A percentile compares a stretch with the other conserved stretches of the same genome.
Evolutionary conservation across 2,329 filamentous ascomycete genomes (phyloP).

Genomic region (Trichoderma aggressivum): DNA sequence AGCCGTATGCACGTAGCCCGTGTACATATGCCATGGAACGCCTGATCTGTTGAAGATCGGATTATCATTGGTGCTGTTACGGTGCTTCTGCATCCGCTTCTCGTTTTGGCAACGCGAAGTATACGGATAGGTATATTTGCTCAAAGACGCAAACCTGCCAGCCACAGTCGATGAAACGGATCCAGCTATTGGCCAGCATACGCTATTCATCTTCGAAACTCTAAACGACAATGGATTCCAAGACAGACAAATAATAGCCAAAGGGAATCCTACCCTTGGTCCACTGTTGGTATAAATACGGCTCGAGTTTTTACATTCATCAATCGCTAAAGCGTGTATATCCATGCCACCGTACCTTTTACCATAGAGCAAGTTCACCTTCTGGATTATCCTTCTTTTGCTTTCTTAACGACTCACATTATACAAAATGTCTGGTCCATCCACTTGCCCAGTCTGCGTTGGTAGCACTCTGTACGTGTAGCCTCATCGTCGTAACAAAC

Average conservation of each 20-base stretch:
- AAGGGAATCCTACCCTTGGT: not conserved
- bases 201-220: not conserved
- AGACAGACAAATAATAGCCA: not conserved
- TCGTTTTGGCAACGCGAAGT: not conserved
- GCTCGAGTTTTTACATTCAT: not conserved
- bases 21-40: not conserved
- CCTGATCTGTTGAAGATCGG: not conserved
- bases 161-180: not conserved
- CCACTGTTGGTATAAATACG: not conserved
- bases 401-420: not conserved
- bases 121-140: not conserved
- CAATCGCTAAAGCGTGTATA: not conserved
- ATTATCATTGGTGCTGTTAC: not conserved
- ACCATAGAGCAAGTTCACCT: not conserved
- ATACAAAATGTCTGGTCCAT: not conserved
- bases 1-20: not conserved
- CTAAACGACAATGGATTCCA: not conserved
- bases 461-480: not conserved
- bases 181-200: not conserved
- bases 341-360: not conserved
- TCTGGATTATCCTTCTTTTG: not conserved
- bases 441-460: not conserved
- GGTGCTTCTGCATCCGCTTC: not conserved
- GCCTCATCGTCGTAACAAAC: not conserved
- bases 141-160: not conserved